Conservation (phyloP, 1,284 basidiomycete genomes). For the Agaricales sp. region DNA sequence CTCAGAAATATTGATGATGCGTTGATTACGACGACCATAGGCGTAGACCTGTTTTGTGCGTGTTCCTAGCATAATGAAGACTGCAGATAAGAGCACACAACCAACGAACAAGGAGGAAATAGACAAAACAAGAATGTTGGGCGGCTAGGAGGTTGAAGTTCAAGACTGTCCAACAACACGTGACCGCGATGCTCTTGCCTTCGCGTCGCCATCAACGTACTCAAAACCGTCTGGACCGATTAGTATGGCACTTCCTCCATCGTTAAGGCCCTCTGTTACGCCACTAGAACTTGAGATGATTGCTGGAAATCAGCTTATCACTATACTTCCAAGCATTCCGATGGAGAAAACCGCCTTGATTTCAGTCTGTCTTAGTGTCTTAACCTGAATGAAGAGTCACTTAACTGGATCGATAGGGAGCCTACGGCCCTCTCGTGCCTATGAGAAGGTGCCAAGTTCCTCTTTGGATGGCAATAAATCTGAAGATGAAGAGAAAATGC, state of each 20-base stretch:
- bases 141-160: not conserved
- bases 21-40: constrained; percentile 56
- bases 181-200: not conserved
- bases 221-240: not conserved
- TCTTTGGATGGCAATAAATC: constrained; percentile 89
- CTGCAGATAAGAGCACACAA: constrained; percentile 6
- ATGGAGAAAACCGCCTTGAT: constrained; percentile 87
- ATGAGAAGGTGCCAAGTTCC: constrained; percentile 79
- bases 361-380: constrained; percentile 40
- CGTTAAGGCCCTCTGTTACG: constrained; percentile 52
- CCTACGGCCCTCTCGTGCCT: constrained; percentile 88
- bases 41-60: constrained; percentile 61
- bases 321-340: constrained; percentile 75
- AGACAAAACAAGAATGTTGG: not conserved
- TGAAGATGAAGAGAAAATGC: constrained; percentile 92
- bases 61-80: constrained; percentile 32
- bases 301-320: constrained; percentile 72
- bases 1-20: constrained; percentile 45
- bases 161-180: not conserved
- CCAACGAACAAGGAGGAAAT: not conserved
- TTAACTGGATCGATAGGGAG: constrained; percentile 41
- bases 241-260: constrained; percentile 52
- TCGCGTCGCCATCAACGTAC: too few species aligned
- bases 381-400: constrained; percentile 4
- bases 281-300: constrained; percentile 82